Evolutionary conservation across 352 stramenopile species (phyloP).

Genomic region (Phytophthora sp.): DNA sequence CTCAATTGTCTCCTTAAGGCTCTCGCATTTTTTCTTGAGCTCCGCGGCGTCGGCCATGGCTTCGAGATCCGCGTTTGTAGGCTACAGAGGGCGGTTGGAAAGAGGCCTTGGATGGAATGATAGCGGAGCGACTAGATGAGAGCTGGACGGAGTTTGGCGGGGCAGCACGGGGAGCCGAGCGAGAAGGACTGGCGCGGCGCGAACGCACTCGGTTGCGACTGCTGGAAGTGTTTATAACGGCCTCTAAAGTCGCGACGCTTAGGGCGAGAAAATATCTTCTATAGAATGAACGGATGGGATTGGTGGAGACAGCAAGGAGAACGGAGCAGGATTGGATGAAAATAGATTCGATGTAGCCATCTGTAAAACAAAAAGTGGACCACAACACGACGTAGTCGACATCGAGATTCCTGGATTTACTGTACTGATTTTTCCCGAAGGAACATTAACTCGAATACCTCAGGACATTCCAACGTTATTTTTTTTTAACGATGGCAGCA

Average conservation of each 20-base stretch:
- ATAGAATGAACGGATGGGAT: constrained; percentile 13
- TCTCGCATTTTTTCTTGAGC: constrained; percentile 90
- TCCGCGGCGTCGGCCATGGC: constrained; percentile 77
- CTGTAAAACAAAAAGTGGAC: constrained; percentile 21
- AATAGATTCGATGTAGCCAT: background rate
- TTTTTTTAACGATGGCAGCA: too few species aligned
- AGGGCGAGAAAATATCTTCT: constrained; percentile 28
- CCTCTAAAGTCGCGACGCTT: constrained; percentile 25
- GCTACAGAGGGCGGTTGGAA: constrained; percentile 9
- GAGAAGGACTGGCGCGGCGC: constrained; percentile 10
- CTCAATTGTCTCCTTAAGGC: constrained; percentile 89
- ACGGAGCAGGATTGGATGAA: background rate
- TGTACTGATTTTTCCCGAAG: too few species aligned
- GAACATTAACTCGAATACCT: too few species aligned
- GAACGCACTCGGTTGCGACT: constrained; percentile 5
- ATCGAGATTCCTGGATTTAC: too few species aligned
- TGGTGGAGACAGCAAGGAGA: constrained; percentile 3
- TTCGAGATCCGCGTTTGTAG: background rate
- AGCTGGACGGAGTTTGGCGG: constrained; percentile 1
- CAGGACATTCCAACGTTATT: too few species aligned
- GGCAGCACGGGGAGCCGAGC: background rate
- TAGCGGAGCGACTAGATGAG: constrained; percentile 6
- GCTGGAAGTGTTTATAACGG: constrained; percentile 20
- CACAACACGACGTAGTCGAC: too few species aligned
- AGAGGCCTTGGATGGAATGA: background rate